Evolutionary conservation across 345 rosid genomes (phyloP), one percentile per base, ranked within the genome.

Genomic region (Adansonia digitata): DNA sequence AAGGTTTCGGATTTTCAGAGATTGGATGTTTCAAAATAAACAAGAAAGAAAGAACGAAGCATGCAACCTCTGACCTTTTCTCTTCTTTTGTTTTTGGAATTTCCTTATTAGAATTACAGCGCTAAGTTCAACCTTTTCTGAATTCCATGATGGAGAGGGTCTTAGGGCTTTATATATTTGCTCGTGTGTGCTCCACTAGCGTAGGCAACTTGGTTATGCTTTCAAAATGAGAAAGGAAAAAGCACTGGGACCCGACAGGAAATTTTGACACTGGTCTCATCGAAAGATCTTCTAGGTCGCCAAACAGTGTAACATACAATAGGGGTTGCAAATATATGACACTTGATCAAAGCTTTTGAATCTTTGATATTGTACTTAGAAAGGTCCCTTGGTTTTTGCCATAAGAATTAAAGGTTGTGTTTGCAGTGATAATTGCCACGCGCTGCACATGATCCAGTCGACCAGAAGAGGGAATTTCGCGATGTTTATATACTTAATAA

Each of bases 351-450:
- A 18, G 26, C 68, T 63, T 63, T 11, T 37, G 68, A n/a, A 13
- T 27, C 35, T 57, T 26, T 2, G 27, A 26, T n/a, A 31, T 26
- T 40, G 48, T 64, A 37, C 26, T 39, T 29, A 49, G n/a, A 69
- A 69, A 51, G n/a, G 17, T 5, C 1, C 17, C 52, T 17, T 18
- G 56, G 73, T 57, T 7, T 72, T 55, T 29, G 48, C 12, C n/a
- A 27, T 49, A 43, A 51, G 56, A 74, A 61, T 69, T 59, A 74
- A 66, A 69, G 34, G 59, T 26, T 9, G 13, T 55, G 48, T 35
- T 20, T 31, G 49, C 77, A 78, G 77, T 51, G 39, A 69, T 39
- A 12, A 75, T 65, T 53, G 75, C 75, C 75, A 57, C 63, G 75
- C 82, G 78, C 64, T 75, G 78, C 49, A 71, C 74, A 39, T 40